Base-by-base conservation (phyloP, 2,329 filamentous ascomycete genomes). In the Monosporascus sp. region DNA sequence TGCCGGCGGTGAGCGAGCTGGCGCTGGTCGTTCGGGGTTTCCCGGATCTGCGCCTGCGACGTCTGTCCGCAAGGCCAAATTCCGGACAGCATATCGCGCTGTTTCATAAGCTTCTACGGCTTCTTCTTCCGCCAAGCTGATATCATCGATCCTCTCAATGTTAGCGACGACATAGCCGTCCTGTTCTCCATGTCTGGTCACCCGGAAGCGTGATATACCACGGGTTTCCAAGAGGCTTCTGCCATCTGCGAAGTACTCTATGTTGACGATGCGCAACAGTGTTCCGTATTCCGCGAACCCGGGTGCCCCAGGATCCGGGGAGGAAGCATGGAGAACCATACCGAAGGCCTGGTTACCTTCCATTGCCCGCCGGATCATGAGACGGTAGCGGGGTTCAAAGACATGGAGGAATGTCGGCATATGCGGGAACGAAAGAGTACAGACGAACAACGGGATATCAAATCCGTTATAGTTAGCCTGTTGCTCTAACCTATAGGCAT, bases 361-460 rank as follows among this genome's bases (percentile, higher is more conserved):
- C 51, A 95, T 74, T 0, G 84, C 87, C 37, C 91, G 82, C 47
- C 87, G 81, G 38, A 96, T 87, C 90, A 96, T 94, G n/a, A 94
- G 77, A 7, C 90, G 84, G 67, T 96, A 96, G 7, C 89, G 81
- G n/a, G 89, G 89, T 68, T 96, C 92, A 65, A 96, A 96, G n/a
- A 97, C 82, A 63, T 95, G 89, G 3, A 96, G 74, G 60, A 94
- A 94, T 0, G 89, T 92, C 0, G 88, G 90, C 82, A 93, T 91
- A 2, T 79, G 77, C 1, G 92, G 92, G 61, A 94, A 93, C 0
- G 89, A 82, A 8, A 95, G 71, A 0, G 90, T 91, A 70, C 89
- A 94, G 35, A 95, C 81, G 61, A 96, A 96, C 0, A 96, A 74
- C 0, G 89, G 82, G 4, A 86, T 80, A 37, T 85, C 80, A 19